Percentiles rank a stretch among this genome's conserved stretches.
Evolutionary conservation across 139 green algal genomes (phyloP).

Genomic region (Trebouxia sp.): DNA sequence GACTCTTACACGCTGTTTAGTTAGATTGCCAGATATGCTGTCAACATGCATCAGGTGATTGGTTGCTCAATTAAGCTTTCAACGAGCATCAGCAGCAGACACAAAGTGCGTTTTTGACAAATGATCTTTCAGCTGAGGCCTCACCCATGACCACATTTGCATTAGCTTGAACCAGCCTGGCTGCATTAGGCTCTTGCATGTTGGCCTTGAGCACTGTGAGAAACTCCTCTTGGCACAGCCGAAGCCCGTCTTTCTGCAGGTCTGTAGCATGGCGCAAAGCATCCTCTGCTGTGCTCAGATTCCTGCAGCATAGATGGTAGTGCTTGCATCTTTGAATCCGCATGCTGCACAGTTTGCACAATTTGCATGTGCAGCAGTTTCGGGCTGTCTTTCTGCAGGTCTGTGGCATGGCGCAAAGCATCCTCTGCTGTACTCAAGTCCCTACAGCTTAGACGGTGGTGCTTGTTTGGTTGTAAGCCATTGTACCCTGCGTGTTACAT

Average conservation of each 20-base stretch:
- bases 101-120: no score
- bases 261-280: slow-evolving; percentile 35
- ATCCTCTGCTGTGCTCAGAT: slow-evolving; percentile 34
- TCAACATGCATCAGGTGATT: no score
- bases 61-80: no score
- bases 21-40: no score
- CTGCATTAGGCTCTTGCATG: not conserved
- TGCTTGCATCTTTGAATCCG: not conserved
- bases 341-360: not conserved
- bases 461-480: no score
- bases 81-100: no score
- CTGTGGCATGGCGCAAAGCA: not conserved
- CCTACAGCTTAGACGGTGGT: no score
- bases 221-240: slow-evolving; percentile 44
- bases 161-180: not conserved
- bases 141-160: no score
- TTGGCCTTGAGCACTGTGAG: slow-evolving; percentile 8
- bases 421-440: no score
- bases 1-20: no score
- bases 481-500: no score
- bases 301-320: slow-evolving; percentile 5
- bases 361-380: not conserved
- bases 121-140: no score
- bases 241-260: slow-evolving; percentile 35
- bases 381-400: not conserved